Base-by-base conservation (phyloP, 441 rosid genomes). In the Populus hybrid region DNA sequence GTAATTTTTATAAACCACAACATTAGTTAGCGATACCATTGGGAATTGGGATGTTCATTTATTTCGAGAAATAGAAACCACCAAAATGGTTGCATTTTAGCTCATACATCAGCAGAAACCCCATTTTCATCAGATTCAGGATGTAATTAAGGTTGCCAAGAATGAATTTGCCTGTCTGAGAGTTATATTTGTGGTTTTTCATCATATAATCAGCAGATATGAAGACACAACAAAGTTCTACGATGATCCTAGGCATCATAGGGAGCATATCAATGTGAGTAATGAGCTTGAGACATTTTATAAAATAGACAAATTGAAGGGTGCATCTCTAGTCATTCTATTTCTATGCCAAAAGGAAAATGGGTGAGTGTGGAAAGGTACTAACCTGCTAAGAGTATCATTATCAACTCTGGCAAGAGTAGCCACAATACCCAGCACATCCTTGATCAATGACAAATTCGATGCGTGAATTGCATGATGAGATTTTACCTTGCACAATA, bases 391-490 rank as follows among this genome's bases (percentile, higher is more conserved):
- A 40, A 94, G 90, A 70, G 86, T 89, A 73, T 85, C 90, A 75
- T 89, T 88, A 59, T 81, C 86, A 34, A 91, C 90, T 67, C 84
- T 86, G 67, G 91, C 97, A 68, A 93, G 91, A 38, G 91, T 86
- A 16, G 94, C 95, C 68, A 95, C 94, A 70, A 84, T 26, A 46
- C 97, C 98, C 3, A 91, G 64, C 1, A 89, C 85, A 73, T 90
- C 92, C 82, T 86, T 85, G 12, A 82, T 79, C 66, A 81, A 46
- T 20, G 66, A 59, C 77, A 83, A 73, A 78, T 81, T 77, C 64
- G 85, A 84, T 73, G 86, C 84, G 75, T 80, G 87, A 0, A 80
- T 23, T 10, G 79, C 85, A 77, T 84, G 86, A 67, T 23, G 81
- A 75, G 81, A 72, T 79, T 87, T 84, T 69, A 91, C 67, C 76